Conservation (phyloP, 768 basidiomycete species). For the Filobasidium wieringae region DNA sequence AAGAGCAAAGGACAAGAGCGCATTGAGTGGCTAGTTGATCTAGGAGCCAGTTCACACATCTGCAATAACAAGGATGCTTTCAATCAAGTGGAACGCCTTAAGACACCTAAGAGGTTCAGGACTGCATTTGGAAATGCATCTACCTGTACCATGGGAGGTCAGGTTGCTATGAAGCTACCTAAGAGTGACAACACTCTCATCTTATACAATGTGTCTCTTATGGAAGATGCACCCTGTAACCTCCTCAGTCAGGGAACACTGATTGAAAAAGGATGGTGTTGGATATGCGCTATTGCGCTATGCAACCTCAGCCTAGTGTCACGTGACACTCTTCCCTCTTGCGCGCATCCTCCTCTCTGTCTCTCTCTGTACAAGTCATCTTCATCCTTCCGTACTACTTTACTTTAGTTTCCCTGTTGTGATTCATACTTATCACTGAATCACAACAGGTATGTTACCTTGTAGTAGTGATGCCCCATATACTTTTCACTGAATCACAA, state of each 20-base stretch:
- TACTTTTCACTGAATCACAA: too few relatives aligned
- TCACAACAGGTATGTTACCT: too few relatives aligned
- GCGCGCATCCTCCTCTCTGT: not conserved
- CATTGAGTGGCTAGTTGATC: too few relatives aligned
- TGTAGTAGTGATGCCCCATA: too few relatives aligned
- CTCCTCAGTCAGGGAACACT: too few relatives aligned
- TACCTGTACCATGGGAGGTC: not conserved
- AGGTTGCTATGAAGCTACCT: slow-evolving; percentile 1
- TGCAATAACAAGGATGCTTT: not conserved
- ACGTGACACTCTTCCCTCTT: not conserved
- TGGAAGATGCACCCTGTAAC: not conserved
- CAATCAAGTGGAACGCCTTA: not conserved
- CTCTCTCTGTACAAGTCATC: too few relatives aligned
- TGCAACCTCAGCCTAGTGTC: not conserved
- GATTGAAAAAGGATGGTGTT: not conserved
- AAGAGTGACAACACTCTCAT: not conserved
- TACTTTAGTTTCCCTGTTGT: too few relatives aligned
- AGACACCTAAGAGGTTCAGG: too few relatives aligned
- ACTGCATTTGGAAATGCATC: not conserved
- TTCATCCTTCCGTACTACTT: too few relatives aligned
- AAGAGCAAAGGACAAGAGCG: too few relatives aligned
- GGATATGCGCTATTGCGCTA: not conserved
- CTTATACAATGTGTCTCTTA: not conserved
- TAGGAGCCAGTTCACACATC: slow-evolving; percentile 4
- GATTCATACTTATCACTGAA: too few relatives aligned